Percentiles rank a stretch among this genome's conserved stretches.
Conservation (phyloP, 73 alveolate genomes). For the Paramecium pentaurelia region DNA sequence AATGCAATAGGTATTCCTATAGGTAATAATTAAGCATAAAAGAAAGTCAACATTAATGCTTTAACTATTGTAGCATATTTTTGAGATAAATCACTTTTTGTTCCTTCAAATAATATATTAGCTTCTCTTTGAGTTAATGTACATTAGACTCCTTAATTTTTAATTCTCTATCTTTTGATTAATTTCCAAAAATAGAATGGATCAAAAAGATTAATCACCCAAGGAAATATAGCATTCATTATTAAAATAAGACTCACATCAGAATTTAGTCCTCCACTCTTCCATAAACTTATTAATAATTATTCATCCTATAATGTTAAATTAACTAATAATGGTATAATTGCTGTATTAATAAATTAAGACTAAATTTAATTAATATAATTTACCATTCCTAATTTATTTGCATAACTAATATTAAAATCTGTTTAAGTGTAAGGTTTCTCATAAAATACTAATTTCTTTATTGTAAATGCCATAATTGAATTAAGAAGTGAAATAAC, state of each 20-base stretch:
- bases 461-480: not conserved
- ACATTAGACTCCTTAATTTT: not conserved
- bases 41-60: not conserved
- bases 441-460: not conserved
- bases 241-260: not conserved
- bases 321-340: slow-evolving; percentile 6
- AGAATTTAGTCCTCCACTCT: not conserved
- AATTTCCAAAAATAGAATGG: not conserved
- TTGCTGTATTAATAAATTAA: slow-evolving; percentile 15
- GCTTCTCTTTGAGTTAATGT: slow-evolving; percentile 8
- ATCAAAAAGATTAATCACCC: not conserved
- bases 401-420: not conserved
- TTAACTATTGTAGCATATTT: not conserved
- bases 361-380: not conserved
- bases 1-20: slow-evolving; percentile 2
- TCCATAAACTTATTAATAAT: not conserved
- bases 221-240: not conserved
- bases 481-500: not conserved
- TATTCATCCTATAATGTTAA: not conserved
- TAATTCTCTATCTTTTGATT: not conserved
- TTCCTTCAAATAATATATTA: not conserved
- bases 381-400: not conserved
- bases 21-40: slow-evolving; percentile 28
- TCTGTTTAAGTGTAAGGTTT: not conserved
- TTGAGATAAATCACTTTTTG: not conserved